Evolutionary conservation across 2,329 filamentous ascomycete genomes (phyloP).

Genomic region (Botrytis cinerea): DNA sequence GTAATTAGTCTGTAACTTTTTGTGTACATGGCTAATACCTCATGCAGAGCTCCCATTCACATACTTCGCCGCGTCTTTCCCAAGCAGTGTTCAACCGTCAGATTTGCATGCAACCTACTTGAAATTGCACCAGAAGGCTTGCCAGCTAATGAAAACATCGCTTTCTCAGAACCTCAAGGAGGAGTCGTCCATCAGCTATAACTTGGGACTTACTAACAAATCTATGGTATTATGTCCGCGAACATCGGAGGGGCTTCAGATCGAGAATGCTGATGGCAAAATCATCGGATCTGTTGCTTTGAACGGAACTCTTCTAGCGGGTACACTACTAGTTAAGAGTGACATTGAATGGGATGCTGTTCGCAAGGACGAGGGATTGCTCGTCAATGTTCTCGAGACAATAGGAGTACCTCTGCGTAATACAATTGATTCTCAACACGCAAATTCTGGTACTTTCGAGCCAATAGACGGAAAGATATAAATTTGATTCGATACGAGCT

Average conservation of each 20-base stretch:
- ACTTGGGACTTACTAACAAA: conserved; percentile 58
- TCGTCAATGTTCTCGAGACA: conserved; percentile 45
- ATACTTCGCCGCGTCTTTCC: conserved; percentile 37
- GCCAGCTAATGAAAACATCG: background rate
- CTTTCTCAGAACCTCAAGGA: background rate
- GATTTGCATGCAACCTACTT: conserved; percentile 37
- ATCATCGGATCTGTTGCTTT: conserved; percentile 45
- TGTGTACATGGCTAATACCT: conserved; percentile 2
- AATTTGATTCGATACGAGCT: background rate
- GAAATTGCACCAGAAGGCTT: conserved; percentile 34
- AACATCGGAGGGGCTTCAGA: conserved; percentile 50
- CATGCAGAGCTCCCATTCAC: conserved; percentile 37
- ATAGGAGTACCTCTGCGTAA: conserved; percentile 32
- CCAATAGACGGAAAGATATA: conserved; percentile 16
- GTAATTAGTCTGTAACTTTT: conserved; percentile 20
- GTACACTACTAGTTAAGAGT: conserved; percentile 63
- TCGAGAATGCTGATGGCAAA: conserved; percentile 27
- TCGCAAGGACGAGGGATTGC: conserved; percentile 44
- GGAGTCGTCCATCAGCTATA: conserved; percentile 60
- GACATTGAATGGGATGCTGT: conserved; percentile 59
- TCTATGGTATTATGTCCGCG: conserved; percentile 58
- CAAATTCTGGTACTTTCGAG: background rate
- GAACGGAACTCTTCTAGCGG: conserved; percentile 65
- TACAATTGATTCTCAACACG: background rate
- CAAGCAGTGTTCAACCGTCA: conserved; percentile 26